Conservation (phyloP, 2,329 filamentous ascomycete genomes). For the Aspergillus latus region DNA sequence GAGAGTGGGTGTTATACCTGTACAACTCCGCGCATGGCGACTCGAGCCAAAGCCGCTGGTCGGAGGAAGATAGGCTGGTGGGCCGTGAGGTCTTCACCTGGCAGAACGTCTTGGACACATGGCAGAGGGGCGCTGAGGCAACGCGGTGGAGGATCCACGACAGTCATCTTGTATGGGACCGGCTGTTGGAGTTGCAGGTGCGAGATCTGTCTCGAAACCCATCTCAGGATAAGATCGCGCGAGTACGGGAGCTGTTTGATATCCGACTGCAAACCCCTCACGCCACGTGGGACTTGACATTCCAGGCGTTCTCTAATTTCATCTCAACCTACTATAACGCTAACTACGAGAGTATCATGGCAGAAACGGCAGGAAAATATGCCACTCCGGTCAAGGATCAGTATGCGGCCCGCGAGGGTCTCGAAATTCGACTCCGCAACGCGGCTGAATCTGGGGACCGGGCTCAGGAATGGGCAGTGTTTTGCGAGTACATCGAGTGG, state of each 20-base stretch:
- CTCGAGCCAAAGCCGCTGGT: constrained; percentile 42
- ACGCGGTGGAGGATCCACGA: constrained; percentile 63
- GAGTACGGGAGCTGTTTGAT: constrained; percentile 53
- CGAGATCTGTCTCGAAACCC: constrained; percentile 53
- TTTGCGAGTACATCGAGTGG: constrained; percentile 77
- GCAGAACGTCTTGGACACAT: constrained; percentile 56
- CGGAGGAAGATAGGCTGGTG: constrained; percentile 58
- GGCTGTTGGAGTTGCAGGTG: constrained; percentile 56
- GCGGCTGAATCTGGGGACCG: constrained; percentile 54
- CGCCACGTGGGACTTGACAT: constrained; percentile 59
- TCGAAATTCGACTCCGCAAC: constrained; percentile 55
- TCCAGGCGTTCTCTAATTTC: constrained; percentile 60
- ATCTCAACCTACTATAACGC: constrained; percentile 56
- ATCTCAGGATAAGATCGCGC: constrained; percentile 49
- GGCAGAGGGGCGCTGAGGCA: constrained; percentile 56
- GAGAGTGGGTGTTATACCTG: constrained; percentile 59
- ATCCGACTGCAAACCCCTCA: constrained; percentile 59
- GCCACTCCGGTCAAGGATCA: constrained; percentile 48
- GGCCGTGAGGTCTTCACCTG: constrained; percentile 61
- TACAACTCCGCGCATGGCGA: constrained; percentile 53
- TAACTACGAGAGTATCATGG: constrained; percentile 60
- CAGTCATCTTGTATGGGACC: constrained; percentile 63
- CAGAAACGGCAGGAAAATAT: constrained; percentile 49
- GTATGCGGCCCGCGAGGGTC: constrained; percentile 53
- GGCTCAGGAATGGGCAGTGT: constrained; percentile 53